phyloP scores from a whole-genome alignment of 2,329 filamentous ascomycete species.

The Mycosphaerella arachidis region DNA sequence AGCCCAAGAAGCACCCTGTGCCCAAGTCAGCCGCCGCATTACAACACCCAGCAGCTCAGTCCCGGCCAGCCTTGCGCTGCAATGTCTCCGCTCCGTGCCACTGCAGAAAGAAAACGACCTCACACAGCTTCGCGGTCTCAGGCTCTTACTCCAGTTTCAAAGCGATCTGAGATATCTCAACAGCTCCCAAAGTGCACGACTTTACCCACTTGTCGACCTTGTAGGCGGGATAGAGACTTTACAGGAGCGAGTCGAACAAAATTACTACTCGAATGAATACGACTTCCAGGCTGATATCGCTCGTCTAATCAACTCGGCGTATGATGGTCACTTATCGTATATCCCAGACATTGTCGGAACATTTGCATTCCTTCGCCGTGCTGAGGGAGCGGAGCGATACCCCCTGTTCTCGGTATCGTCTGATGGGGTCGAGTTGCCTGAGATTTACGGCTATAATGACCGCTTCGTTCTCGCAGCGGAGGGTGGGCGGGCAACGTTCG shows the following conservation, averaged over 20 bases:
- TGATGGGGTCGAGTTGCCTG: conserved; percentile 35
- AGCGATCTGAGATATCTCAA: conserved; percentile 38
- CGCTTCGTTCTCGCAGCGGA: conserved; percentile 10
- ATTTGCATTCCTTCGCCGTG: conserved; percentile 33
- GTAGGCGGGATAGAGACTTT: conserved; percentile 36
- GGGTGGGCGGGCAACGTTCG: conserved; percentile 17
- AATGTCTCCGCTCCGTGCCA: conserved; percentile 6
- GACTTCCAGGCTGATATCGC: conserved; percentile 38
- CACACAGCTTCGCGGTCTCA: not conserved
- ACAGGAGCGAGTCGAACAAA: conserved; percentile 28
- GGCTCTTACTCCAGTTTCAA: conserved; percentile 36
- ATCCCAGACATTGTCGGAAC: conserved; percentile 35
- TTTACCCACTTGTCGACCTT: conserved; percentile 37
- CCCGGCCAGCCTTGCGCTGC: conserved; percentile 3
- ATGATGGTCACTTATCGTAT: conserved; percentile 41
- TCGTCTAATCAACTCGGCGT: conserved; percentile 33
- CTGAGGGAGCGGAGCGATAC: not conserved
- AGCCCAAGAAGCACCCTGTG: too few species aligned
- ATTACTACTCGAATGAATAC: conserved; percentile 37
- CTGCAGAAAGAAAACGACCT: conserved; percentile 2
- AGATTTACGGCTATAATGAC: conserved; percentile 34
- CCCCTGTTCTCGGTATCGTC: conserved; percentile 28
- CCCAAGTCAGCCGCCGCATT: too few species aligned
- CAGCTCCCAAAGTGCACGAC: conserved; percentile 32
- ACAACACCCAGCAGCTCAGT: not conserved